These are phyloP conservation scores for Yarrowia sp. DNA, from an alignment of 805 yeast genomes.

Conservation along the genomic window DNA sequence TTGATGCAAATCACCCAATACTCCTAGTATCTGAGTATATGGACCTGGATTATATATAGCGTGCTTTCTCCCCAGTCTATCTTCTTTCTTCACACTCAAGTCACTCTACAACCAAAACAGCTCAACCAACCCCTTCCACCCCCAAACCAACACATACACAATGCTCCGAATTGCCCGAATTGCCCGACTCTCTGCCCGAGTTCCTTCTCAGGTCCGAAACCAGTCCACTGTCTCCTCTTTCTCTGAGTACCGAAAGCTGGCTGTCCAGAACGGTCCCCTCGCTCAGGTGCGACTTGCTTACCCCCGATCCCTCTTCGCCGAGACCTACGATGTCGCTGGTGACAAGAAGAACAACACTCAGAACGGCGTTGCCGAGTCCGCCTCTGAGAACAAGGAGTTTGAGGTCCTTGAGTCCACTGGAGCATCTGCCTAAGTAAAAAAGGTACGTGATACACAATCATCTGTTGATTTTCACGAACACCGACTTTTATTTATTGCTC, in stretches of 20 bases:
- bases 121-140: neutral
- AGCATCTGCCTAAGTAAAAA: constrained; percentile 19
- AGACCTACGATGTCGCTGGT: constrained; percentile 13
- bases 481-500: constrained; percentile 22
- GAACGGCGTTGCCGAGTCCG: constrained; percentile 22
- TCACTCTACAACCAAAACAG: neutral
- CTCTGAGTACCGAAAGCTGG: constrained; percentile 26
- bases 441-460: neutral
- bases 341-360: constrained; percentile 8
- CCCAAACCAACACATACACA: constrained; percentile 4
- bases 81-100: neutral
- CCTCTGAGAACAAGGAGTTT: constrained; percentile 25
- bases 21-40: constrained; percentile 18
- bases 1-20: constrained; percentile 16
- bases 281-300: constrained; percentile 26
- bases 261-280: constrained; percentile 24
- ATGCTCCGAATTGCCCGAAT: constrained; percentile 25
- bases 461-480: neutral
- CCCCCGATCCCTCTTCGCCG: constrained; percentile 26
- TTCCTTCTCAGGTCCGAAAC: constrained; percentile 19
- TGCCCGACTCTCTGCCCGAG: constrained; percentile 26
- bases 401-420: constrained; percentile 24
- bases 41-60: constrained; percentile 14
- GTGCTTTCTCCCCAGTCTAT: constrained; percentile 9
- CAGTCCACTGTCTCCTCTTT: constrained; percentile 25